Percentiles rank a stretch among this genome's conserved stretches.
Evolutionary conservation across 2,329 filamentous ascomycete species (phyloP).

Genomic region (Berkeleyomyces rouxiae): DNA sequence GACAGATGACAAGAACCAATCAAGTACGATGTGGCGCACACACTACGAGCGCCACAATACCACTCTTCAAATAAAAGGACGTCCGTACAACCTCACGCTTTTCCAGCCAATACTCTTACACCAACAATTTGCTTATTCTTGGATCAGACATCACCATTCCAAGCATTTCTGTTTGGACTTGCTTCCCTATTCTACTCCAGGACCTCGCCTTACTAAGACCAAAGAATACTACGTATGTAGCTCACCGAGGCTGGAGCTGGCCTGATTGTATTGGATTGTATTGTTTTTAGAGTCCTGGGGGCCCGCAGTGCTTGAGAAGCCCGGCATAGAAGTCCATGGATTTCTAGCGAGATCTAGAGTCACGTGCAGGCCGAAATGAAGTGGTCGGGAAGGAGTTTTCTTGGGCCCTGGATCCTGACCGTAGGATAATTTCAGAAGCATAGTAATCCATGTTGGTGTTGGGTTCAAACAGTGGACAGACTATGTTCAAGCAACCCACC

Average conservation of each 20-base stretch:
- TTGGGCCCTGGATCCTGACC: background rate
- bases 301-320: too few relatives aligned
- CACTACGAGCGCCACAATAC: conserved; percentile 7
- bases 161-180: too few relatives aligned
- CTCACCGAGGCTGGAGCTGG: background rate
- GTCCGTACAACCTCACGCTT: background rate
- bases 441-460: background rate
- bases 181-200: too few relatives aligned
- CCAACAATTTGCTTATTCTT: too few relatives aligned
- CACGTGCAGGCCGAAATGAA: background rate
- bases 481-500: too few relatives aligned
- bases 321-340: too few relatives aligned
- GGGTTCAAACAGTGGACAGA: background rate
- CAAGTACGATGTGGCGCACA: conserved; percentile 1
- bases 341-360: background rate
- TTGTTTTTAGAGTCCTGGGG: too few relatives aligned
- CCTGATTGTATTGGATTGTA: background rate
- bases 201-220: too few relatives aligned
- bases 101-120: background rate
- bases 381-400: background rate
- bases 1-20: conserved; percentile 3
- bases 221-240: too few relatives aligned
- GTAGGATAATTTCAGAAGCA: too few relatives aligned
- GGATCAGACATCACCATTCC: background rate
- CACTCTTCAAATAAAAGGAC: background rate